phyloP scores from a whole-genome alignment of 495 filamentous ascomycete species.

The Beverwykella pulmonaria region DNA sequence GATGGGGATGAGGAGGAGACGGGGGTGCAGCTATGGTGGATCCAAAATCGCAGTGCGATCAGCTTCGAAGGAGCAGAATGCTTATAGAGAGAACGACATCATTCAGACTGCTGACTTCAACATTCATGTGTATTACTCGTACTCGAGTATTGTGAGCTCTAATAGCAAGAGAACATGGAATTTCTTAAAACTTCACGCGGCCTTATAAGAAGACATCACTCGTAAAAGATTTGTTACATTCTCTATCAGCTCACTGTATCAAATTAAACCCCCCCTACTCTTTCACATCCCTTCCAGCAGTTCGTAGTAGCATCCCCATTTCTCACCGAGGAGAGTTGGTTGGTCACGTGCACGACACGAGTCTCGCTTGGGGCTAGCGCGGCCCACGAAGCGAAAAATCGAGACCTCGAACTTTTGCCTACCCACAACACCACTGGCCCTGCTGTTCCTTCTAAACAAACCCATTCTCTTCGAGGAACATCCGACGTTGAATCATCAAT shows the following conservation, averaged over 20 bases:
- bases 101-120: not conserved
- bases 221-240: too few species aligned
- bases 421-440: not conserved
- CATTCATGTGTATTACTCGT: not conserved
- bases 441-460: constrained; percentile 7
- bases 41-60: not conserved
- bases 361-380: not conserved
- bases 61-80: not conserved
- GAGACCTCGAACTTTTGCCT: constrained; percentile 5
- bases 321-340: too few species aligned
- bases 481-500: constrained; percentile 41
- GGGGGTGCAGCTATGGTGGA: not conserved
- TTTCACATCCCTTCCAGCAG: too few species aligned
- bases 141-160: too few species aligned
- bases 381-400: not conserved
- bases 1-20: not conserved
- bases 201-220: too few species aligned
- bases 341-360: not conserved
- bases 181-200: too few species aligned
- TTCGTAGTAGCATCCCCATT: too few species aligned
- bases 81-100: constrained; percentile 4
- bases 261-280: too few species aligned
- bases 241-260: too few species aligned
- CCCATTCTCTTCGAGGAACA: constrained; percentile 65
- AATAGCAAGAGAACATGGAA: too few species aligned